Base-by-base conservation (phyloP, 2,329 filamentous ascomycete genomes). In the Didymosphaeria variabile region DNA sequence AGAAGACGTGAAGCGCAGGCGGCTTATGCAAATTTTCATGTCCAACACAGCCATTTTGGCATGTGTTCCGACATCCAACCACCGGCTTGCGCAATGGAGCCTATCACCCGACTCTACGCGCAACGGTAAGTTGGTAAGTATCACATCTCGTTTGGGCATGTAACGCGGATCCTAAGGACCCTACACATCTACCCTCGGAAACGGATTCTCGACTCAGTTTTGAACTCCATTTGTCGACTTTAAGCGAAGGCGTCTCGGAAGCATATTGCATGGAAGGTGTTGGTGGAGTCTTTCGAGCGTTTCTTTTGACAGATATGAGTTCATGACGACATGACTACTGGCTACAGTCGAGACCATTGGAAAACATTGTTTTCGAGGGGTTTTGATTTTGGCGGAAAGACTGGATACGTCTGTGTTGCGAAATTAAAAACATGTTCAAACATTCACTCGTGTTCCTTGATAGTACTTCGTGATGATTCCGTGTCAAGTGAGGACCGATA, bases 51-150 rank as follows among this genome's bases (percentile, higher is more conserved):
- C 38, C 54, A 55, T 57, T 50, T 29, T 49, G 57, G 42, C 56
- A 56, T 60, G 26, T 60, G 47, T 49, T 64, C 61, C 58, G 62
- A 60, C 63, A 68, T 51, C 52, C 21, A 67, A 65, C 56, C 64
- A 70, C 68, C 72, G 67, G 73, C 71, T 78, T 75, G 76, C 75
- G 74, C 74, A 77, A 78, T 42, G 76, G 72, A 76, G 75, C 71
- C 67, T 59, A 59, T 31, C 26, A 58, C 58, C 75, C 74, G 72
- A 77, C 75, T 77, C 67, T 77, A 76, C 73, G 75, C 75, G 75
- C 75, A 78, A 77, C 65, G 76, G 76, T 78, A 77, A 78, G 75
- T 75, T 75, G 76, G 76, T 77, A 78, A 77, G 76, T 78, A 78
- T 75, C 67, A 76, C 67, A 76, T 77, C 70, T 77, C 72, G 66